Conservation (phyloP, 2,329 filamentous ascomycete genomes). For the Diaporthe citrichinensis region DNA sequence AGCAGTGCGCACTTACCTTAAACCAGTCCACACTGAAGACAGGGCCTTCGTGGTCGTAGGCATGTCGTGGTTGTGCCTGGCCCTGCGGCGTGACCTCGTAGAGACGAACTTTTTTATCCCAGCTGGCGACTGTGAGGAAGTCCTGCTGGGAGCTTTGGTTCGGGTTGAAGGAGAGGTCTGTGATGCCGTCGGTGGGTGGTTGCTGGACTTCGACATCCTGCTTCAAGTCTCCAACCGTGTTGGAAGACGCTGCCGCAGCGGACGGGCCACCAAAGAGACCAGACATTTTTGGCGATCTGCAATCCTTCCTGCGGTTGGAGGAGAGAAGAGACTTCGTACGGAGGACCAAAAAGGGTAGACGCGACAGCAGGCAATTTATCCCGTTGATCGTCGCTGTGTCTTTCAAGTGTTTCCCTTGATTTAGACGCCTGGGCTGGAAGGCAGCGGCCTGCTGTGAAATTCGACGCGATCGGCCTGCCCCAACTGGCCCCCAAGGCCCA, state of each 20-base stretch:
- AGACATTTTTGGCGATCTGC: constrained; percentile 67
- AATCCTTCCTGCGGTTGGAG: not conserved
- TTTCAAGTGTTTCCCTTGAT: not conserved
- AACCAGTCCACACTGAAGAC: constrained; percentile 91
- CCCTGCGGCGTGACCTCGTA: constrained; percentile 89
- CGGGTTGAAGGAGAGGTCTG: constrained; percentile 81
- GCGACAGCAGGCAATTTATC: constrained; percentile 9
- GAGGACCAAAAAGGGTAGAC: not conserved
- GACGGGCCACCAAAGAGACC: constrained; percentile 70
- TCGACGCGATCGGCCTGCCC: constrained; percentile 29
- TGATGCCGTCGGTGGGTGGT: constrained; percentile 90
- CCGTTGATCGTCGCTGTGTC: constrained; percentile 6
- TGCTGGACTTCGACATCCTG: constrained; percentile 85
- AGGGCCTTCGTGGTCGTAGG: constrained; percentile 88
- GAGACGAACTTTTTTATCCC: constrained; percentile 98
- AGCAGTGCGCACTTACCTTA: constrained; percentile 71
- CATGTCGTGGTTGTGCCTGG: constrained; percentile 85
- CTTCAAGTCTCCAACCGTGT: constrained; percentile 90
- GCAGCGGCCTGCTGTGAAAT: constrained; percentile 36
- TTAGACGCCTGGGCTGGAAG: constrained; percentile 17
- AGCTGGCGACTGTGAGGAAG: constrained; percentile 90
- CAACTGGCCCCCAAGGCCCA: not conserved
- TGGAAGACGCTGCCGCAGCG: constrained; percentile 65
- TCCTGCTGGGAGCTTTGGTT: constrained; percentile 70
- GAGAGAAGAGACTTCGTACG: not conserved